Evolutionary conservation across 2,329 filamentous ascomycete genomes (phyloP).

Genomic region (Curvularia lunata): DNA sequence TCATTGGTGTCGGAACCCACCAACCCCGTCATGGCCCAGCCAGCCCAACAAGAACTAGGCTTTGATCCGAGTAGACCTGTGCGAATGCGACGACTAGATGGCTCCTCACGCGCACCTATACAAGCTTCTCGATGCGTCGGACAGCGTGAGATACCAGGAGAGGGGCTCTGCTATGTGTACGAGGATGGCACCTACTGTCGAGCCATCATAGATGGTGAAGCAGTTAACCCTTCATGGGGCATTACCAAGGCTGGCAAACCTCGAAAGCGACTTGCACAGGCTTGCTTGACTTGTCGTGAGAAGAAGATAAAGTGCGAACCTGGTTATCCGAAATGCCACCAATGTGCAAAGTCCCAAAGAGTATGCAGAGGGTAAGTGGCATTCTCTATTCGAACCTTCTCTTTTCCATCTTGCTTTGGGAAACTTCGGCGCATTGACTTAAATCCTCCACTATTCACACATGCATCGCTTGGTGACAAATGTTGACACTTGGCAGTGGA

Average conservation of each 20-base stretch:
- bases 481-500: conserved; percentile 40
- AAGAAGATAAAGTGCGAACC: conserved; percentile 99
- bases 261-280: conserved; percentile 86
- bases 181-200: conserved; percentile 84
- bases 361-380: conserved; percentile 71
- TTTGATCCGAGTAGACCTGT: conserved; percentile 35
- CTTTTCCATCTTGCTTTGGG: conserved; percentile 6
- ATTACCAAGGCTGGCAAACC: conserved; percentile 94
- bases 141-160: conserved; percentile 69
- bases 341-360: conserved; percentile 90
- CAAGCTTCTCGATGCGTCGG: conserved; percentile 46
- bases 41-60: conserved; percentile 38
- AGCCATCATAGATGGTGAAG: conserved; percentile 82
- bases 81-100: conserved; percentile 43
- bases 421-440: conserved; percentile 32
- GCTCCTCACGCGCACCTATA: conserved; percentile 41
- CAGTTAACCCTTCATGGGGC: conserved; percentile 90
- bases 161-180: conserved; percentile 84
- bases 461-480: conserved; percentile 39
- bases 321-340: conserved; percentile 82
- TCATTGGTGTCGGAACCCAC: conserved; percentile 37
- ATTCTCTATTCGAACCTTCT: neutral
- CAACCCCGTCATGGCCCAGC: conserved; percentile 22
- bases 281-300: conserved; percentile 90
- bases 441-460: conserved; percentile 22